Evolutionary conservation across 768 basidiomycete genomes (phyloP).

Genomic region (Saitozyma podzolica): DNA sequence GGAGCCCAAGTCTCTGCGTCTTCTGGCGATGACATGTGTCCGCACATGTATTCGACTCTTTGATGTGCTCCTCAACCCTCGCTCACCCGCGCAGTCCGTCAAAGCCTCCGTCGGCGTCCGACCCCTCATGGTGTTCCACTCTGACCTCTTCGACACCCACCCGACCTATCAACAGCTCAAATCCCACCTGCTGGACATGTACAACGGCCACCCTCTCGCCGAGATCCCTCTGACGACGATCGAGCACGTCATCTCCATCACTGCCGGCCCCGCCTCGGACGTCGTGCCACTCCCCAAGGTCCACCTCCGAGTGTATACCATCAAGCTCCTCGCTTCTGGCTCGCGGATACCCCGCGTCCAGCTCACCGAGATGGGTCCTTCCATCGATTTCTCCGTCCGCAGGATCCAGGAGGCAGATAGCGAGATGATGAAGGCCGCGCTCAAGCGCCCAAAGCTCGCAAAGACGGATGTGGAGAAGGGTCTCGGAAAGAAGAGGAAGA

Average conservation of each 20-base stretch:
- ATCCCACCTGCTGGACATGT: slow-evolving; percentile 84
- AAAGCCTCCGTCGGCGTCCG: slow-evolving; percentile 88
- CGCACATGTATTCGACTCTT: no score
- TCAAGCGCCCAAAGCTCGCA: slow-evolving; percentile 81
- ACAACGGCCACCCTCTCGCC: slow-evolving; percentile 78
- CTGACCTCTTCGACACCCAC: slow-evolving; percentile 90
- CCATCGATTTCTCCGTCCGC: slow-evolving; percentile 76
- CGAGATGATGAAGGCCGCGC: slow-evolving; percentile 75
- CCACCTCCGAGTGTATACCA: slow-evolving; percentile 83
- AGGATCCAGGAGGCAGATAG: slow-evolving; percentile 72
- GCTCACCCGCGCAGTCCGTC: slow-evolving; percentile 61
- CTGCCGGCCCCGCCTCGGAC: slow-evolving; percentile 46
- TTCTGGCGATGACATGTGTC: no score
- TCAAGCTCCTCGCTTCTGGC: slow-evolving; percentile 71
- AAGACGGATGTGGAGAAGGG: slow-evolving; percentile 84
- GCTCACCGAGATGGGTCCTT: slow-evolving; percentile 86
- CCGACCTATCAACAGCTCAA: slow-evolving; percentile 89
- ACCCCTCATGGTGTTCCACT: slow-evolving; percentile 93
- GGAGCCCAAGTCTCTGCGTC: no score
- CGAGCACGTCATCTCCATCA: slow-evolving; percentile 51
- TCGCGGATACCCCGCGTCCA: slow-evolving; percentile 77
- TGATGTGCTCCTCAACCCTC: no score
- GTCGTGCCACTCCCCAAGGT: slow-evolving; percentile 66
- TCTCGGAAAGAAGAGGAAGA: slow-evolving; percentile 79
- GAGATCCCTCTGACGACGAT: slow-evolving; percentile 63